phyloP scores from a whole-genome alignment of 129 eudicot species.

The Logfia minima region DNA sequence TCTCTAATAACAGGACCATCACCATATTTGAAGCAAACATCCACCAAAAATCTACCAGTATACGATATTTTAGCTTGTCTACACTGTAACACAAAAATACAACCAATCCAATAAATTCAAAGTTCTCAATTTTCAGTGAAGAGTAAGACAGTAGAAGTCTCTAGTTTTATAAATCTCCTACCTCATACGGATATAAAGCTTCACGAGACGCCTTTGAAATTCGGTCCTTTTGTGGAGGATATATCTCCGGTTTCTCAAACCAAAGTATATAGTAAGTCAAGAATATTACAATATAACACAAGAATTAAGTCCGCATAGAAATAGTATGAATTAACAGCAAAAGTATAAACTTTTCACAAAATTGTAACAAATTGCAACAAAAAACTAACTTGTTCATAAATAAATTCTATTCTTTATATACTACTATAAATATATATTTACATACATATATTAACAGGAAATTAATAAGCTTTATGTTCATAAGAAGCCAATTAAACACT shows the following conservation, averaged over 20 bases:
- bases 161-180: constrained; percentile 1
- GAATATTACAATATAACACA: constrained; percentile 38
- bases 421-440: background rate
- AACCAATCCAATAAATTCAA: constrained; percentile 14
- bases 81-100: constrained; percentile 56
- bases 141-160: background rate
- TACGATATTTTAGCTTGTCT: constrained; percentile 86
- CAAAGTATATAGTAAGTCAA: constrained; percentile 73
- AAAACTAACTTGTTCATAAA: background rate
- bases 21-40: constrained; percentile 60
- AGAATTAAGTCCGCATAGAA: background rate
- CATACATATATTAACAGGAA: background rate
- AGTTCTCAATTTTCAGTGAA: background rate
- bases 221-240: constrained; percentile 67
- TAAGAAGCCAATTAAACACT: background rate
- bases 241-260: constrained; percentile 60
- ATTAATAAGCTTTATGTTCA: background rate
- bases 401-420: background rate
- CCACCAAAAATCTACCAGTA: constrained; percentile 59
- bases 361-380: background rate
- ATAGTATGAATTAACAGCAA: background rate
- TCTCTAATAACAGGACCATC: constrained; percentile 56
- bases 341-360: background rate
- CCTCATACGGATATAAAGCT: constrained; percentile 70
- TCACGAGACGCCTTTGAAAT: constrained; percentile 15